Conservation (phyloP, 345 rosid genomes). For the Murraya koenigii region DNA sequence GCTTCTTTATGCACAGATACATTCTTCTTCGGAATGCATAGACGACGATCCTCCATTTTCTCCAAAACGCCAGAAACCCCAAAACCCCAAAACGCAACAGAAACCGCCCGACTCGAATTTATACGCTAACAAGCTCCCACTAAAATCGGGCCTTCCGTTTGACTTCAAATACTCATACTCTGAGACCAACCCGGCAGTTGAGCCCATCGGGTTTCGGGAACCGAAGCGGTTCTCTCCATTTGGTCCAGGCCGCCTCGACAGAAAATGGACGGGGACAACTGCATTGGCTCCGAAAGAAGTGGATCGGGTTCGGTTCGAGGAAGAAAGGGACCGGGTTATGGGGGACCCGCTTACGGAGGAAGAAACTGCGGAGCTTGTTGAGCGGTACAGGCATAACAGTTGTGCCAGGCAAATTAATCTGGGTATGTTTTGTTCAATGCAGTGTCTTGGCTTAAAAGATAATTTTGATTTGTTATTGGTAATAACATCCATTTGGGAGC, state of each 20-base stretch:
- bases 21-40: constrained; percentile 7
- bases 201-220: constrained; percentile 83
- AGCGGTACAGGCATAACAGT: constrained; percentile 75
- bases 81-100: constrained; percentile 17
- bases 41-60: constrained; percentile 27
- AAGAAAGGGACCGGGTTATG: constrained; percentile 48
- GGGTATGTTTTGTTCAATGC: constrained; percentile 30
- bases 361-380: constrained; percentile 73
- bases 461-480: not conserved
- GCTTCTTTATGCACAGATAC: constrained; percentile 4
- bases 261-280: constrained; percentile 81
- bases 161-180: constrained; percentile 83
- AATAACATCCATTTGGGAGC: not conserved
- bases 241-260: constrained; percentile 78
- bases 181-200: constrained; percentile 48
- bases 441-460: not conserved
- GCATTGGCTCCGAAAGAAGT: constrained; percentile 42
- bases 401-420: constrained; percentile 83
- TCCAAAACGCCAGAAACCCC: constrained; percentile 32
- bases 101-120: constrained; percentile 21
- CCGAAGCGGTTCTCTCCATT: constrained; percentile 88
- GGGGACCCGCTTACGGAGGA: constrained; percentile 66
- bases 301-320: constrained; percentile 35
- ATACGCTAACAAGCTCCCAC: constrained; percentile 15
- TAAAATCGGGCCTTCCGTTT: constrained; percentile 65